phyloP scores from a whole-genome alignment of 768 basidiomycete genomes.

The Leccinum imitatum region DNA sequence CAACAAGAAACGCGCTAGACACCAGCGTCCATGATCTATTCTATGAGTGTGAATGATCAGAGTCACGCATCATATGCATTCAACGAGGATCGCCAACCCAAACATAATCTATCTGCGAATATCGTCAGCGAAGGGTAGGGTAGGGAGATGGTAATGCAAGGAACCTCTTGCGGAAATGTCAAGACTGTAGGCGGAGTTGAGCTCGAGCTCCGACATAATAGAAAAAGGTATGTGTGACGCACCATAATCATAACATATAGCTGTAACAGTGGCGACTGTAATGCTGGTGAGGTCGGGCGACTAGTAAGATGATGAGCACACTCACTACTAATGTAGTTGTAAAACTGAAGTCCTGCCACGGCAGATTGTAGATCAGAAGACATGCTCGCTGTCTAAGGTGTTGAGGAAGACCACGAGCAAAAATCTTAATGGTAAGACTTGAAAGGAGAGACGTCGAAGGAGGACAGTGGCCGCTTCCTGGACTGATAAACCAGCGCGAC shows the following conservation, averaged over 20 bases:
- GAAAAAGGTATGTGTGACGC: background rate
- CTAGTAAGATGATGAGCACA: background rate
- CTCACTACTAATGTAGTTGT: conserved; percentile 14
- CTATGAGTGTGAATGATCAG: conserved; percentile 11
- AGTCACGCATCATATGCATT: background rate
- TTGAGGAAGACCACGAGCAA: background rate
- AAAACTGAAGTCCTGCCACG: conserved; percentile 9
- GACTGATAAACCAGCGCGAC: background rate
- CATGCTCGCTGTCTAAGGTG: background rate
- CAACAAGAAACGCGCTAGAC: conserved; percentile 15
- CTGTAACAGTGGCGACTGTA: conserved; percentile 14
- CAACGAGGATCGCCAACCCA: conserved; percentile 16
- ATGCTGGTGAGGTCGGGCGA: conserved; percentile 4
- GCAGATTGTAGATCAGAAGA: conserved; percentile 6
- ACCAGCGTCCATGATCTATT: conserved; percentile 17
- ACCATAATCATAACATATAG: conserved; percentile 22
- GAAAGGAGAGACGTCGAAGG: background rate
- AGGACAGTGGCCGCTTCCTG: background rate
- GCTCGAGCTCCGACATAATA: background rate
- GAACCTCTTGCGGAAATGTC: conserved; percentile 20
- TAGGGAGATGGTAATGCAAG: background rate
- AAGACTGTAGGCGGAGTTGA: conserved; percentile 12
- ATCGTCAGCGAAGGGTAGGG: conserved; percentile 1
- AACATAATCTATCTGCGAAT: conserved; percentile 15
- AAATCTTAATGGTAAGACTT: background rate